phyloP scores from a whole-genome alignment of 345 rosid genomes.

The Eucalyptus polyanthemos region DNA sequence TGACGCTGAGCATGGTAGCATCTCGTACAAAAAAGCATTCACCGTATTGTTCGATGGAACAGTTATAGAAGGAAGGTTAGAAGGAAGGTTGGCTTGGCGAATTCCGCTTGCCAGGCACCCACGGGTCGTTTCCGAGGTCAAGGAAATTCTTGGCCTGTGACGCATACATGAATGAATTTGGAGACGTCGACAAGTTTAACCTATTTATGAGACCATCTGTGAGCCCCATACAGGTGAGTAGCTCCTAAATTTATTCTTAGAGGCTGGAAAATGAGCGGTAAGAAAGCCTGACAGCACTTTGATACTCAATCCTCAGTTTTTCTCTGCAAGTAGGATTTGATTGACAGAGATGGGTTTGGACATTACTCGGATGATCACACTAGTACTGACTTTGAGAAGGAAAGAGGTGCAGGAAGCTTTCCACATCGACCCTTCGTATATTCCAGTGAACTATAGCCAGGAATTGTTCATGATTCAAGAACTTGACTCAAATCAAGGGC shows the following conservation, averaged over 20 bases:
- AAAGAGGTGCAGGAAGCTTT: no score
- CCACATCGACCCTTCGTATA: no score
- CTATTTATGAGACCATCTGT: neutral
- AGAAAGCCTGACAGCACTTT: neutral
- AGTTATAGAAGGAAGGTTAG: no score
- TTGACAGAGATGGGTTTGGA: neutral
- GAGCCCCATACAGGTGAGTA: neutral
- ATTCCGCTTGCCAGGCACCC: fast-evolving
- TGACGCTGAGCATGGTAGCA: no score
- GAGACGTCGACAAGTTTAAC: neutral
- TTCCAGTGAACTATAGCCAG: no score
- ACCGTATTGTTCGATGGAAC: no score
- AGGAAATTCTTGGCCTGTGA: no score
- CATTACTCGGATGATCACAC: neutral
- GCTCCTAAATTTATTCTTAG: neutral
- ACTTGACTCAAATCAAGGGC: no score
- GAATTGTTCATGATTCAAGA: no score
- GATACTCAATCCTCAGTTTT: neutral
- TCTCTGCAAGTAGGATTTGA: neutral
- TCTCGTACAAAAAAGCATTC: no score
- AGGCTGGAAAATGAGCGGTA: neutral
- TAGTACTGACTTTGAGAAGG: neutral
- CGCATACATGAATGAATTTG: neutral
- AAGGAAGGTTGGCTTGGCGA: no score
- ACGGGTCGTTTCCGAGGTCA: fast-evolving